Evolutionary conservation across 768 basidiomycete genomes (phyloP).

Genomic region (Pisolithus sp.): DNA sequence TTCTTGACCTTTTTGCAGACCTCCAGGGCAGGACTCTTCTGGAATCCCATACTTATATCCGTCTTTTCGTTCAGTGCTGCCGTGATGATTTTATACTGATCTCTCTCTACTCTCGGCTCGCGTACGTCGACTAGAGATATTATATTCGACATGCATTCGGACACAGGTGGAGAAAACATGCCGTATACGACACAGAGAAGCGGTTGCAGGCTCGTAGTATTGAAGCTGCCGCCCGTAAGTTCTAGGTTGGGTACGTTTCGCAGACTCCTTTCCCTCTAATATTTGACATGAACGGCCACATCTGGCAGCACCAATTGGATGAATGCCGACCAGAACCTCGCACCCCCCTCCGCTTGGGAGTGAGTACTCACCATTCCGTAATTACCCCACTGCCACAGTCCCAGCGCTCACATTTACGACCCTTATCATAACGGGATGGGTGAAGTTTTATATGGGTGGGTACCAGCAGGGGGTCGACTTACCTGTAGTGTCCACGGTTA

Average conservation of each 20-base stretch:
- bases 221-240: conserved; percentile 41
- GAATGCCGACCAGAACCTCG: conserved; percentile 69
- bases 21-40: too few species aligned
- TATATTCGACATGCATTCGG: conserved; percentile 58
- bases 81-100: conserved; percentile 62
- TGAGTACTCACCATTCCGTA: conserved; percentile 29
- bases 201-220: conserved; percentile 57
- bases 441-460: too few species aligned
- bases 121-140: conserved; percentile 58
- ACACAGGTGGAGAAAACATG: conserved; percentile 43
- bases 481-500: too few species aligned
- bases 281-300: background rate
- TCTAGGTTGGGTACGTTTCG: conserved; percentile 39
- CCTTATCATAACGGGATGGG: too few species aligned
- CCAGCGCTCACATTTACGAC: conserved; percentile 13
- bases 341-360: conserved; percentile 60
- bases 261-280: background rate
- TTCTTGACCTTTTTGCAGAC: too few species aligned
- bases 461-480: too few species aligned
- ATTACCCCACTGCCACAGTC: conserved; percentile 11
- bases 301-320: conserved; percentile 52
- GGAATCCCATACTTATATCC: conserved; percentile 5
- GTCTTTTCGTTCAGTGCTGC: conserved; percentile 70
- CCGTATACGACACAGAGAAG: conserved; percentile 45
- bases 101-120: conserved; percentile 32